Base-by-base conservation (phyloP, 805 yeast species). In the Lipomyces sp. region DNA sequence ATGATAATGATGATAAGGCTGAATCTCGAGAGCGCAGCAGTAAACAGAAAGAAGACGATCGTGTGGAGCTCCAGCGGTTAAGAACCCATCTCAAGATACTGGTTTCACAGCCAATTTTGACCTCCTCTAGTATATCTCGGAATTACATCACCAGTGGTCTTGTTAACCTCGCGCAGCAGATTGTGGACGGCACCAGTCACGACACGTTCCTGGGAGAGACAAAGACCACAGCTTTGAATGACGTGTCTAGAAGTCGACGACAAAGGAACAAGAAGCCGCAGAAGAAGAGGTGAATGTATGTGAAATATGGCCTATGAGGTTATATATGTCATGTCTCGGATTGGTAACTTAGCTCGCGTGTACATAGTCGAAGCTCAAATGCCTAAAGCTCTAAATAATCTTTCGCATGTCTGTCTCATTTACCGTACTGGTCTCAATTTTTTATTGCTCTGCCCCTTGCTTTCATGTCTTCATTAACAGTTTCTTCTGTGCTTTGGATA, bases 171-270 rank as follows among this genome's bases (percentile, higher is more conserved):
- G 80, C 80, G 6, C 77, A 75, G 59, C 73, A 69, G 74, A 80
- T 93, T 73, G 83, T 88, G 5, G 84, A 86, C 64, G 90, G 90
- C 18, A 81, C 84, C 61, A 87, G 90, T 3, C 94, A 89, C 75
- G 80, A 82, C 35, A 80, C 83, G 30, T 86, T 93, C 60, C 80
- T 91, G 74, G 97, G 97, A 0, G 87, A 86, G 72, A 83, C 83
- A 58, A 84, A 84, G 70, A 82, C 83, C 56, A 85, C 87, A 73
- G 97, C 97, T 0, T 79, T 90, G 64, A 85, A 86, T 57, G 87
- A 85, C 61, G 79, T 90, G 73, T 83, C 81, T 62, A 77, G 74
- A 63, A 33, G 67, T 30, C 34, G 65, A 51, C 32, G 48, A 3
- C 48, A 42, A 42, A 7, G 48, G 10, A 51, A 51, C 11, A 29